Conservation (phyloP, 2,329 filamentous ascomycete genomes). For the Ophiocordyceps camponoti-floridani region DNA sequence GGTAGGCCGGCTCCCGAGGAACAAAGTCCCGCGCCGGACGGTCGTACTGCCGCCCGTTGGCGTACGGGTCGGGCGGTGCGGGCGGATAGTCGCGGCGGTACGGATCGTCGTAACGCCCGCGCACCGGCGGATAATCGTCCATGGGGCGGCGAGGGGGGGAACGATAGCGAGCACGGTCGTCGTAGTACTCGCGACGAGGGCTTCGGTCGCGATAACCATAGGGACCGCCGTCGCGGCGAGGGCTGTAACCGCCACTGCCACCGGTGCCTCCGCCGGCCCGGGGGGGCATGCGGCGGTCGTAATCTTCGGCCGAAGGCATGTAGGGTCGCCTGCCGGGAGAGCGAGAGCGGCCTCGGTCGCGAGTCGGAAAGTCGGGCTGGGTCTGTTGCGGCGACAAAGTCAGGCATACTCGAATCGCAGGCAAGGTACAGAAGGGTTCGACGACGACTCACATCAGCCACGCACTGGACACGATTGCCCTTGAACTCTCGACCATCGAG, state of each 20-base stretch:
- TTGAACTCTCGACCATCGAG: constrained; percentile 89
- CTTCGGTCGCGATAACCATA: constrained; percentile 80
- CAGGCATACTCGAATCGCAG: neutral
- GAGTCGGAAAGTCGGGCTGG: constrained; percentile 56
- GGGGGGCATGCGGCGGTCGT: constrained; percentile 62
- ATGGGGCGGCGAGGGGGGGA: constrained; percentile 63
- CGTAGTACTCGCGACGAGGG: constrained; percentile 74
- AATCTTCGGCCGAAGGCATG: constrained; percentile 54
- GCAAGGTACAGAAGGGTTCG: neutral
- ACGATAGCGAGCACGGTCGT: constrained; percentile 63
- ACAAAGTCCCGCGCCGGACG: constrained; percentile 32
- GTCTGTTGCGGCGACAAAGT: constrained; percentile 32
- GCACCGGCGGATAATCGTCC: constrained; percentile 58
- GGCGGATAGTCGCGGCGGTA: constrained; percentile 55
- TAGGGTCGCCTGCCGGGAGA: constrained; percentile 52
- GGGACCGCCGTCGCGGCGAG: constrained; percentile 45
- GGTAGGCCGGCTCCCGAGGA: constrained; percentile 23
- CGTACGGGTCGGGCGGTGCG: constrained; percentile 44
- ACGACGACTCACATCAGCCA: constrained; percentile 51
- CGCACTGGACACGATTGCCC: constrained; percentile 67
- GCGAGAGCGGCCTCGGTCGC: constrained; percentile 61
- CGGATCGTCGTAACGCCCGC: constrained; percentile 57
- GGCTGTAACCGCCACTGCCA: constrained; percentile 56
- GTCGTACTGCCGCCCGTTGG: constrained; percentile 37
- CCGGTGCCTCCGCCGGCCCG: constrained; percentile 33